These are phyloP conservation scores for Cryptomeria japonica DNA, from an alignment of 75 land plant genomes.

Conservation along the genomic window DNA sequence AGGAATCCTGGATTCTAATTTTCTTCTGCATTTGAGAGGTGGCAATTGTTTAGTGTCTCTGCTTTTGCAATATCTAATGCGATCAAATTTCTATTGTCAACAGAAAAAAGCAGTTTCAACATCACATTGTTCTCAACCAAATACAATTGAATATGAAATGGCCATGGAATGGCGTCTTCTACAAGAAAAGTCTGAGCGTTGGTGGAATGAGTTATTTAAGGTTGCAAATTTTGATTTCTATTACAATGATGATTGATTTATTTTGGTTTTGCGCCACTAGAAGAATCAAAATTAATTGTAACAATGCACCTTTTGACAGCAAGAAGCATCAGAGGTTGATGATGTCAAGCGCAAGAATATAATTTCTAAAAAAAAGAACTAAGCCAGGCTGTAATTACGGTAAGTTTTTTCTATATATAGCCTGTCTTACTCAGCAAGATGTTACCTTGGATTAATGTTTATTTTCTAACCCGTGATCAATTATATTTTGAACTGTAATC, in stretches of 20 bases:
- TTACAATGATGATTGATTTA: not conserved
- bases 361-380: not conserved
- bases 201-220: conserved; percentile 44
- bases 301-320: not conserved
- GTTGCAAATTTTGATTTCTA: conserved; percentile 15
- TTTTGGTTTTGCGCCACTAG: not conserved
- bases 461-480: not conserved
- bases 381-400: not conserved
- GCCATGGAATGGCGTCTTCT: conserved; percentile 82
- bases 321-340: not conserved
- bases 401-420: not conserved
- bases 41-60: not conserved
- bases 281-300: not conserved
- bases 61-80: not conserved
- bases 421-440: not conserved
- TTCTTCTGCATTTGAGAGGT: not conserved
- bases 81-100: conserved; percentile 1
- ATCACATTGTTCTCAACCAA: conserved; percentile 89
- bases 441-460: not conserved
- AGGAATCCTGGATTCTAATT: not conserved
- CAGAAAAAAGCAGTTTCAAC: conserved; percentile 90
- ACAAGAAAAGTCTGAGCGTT: conserved; percentile 38
- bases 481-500: too few species aligned
- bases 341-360: not conserved
- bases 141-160: conserved; percentile 90